Conservation (phyloP, 2,329 filamentous ascomycete genomes). For the Aureobasidium musti region DNA sequence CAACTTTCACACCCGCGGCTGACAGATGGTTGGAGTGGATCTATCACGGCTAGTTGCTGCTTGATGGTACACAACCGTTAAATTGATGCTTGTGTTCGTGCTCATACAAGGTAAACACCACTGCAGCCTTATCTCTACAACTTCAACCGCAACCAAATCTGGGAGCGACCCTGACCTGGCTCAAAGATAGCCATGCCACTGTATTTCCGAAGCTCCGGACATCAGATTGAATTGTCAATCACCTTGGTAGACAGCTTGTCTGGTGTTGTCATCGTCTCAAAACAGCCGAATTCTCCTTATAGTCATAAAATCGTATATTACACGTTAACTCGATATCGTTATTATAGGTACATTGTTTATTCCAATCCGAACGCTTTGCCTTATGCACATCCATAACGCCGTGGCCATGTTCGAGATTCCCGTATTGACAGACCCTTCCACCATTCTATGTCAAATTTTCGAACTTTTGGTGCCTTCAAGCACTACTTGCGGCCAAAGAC, state of each 20-base stretch:
- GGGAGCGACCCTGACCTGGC: not conserved
- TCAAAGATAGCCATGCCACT: not conserved
- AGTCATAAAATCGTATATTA: constrained; percentile 10
- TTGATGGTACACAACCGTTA: not conserved
- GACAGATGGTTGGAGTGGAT: not conserved
- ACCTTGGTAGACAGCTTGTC: not conserved
- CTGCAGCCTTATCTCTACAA: not conserved
- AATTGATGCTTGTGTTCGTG: not conserved
- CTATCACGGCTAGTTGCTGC: not conserved
- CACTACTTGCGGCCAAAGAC: constrained; percentile 31
- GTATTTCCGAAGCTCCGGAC: not conserved
- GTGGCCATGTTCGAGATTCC: not conserved
- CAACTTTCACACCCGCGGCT: not conserved
- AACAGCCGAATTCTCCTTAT: not conserved
- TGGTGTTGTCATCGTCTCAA: not conserved
- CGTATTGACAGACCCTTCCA: not conserved
- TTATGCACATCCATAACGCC: constrained; percentile 14
- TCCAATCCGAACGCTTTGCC: not conserved
- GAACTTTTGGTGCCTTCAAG: not conserved
- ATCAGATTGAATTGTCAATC: not conserved
- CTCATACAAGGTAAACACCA: not conserved
- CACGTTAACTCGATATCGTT: constrained; percentile 24
- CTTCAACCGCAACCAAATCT: not conserved
- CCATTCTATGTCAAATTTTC: not conserved
- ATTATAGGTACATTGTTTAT: constrained; percentile 24